A percentile compares a stretch with the other conserved stretches of the same genome.
phyloP scores from a whole-genome alignment of 192 early-diverging fungal genomes.

The Coemansia sp. region DNA sequence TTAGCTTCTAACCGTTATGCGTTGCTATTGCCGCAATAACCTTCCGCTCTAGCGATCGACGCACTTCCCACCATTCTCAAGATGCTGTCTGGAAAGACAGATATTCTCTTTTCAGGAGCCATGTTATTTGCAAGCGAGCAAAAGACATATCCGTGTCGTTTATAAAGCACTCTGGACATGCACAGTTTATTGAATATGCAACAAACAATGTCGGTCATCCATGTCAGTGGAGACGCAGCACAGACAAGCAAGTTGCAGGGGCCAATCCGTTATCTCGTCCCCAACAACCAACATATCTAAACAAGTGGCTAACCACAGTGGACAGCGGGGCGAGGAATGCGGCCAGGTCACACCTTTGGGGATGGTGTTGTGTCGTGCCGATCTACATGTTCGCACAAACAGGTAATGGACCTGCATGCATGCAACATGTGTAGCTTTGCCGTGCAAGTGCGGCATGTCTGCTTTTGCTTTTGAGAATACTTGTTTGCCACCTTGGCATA shows the following conservation, averaged over 20 bases:
- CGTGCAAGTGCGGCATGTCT: not conserved
- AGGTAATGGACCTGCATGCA: not conserved
- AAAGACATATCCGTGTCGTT: slow-evolving; percentile 1
- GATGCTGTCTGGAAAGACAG: not conserved
- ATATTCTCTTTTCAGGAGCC: not conserved
- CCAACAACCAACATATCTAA: not conserved
- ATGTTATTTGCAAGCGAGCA: not conserved
- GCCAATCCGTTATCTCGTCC: not conserved
- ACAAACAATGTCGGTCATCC: slow-evolving; percentile 1
- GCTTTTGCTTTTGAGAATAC: not conserved
- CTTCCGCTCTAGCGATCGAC: not conserved
- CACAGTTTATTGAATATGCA: not conserved
- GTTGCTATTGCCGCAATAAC: not conserved
- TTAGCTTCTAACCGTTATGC: not conserved
- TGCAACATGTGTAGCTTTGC: slow-evolving; percentile 8
- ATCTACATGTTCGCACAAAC: slow-evolving; percentile 5
- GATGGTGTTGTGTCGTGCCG: not conserved
- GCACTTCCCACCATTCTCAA: not conserved
- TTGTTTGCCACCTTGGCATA: not conserved
- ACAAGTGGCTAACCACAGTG: not conserved
- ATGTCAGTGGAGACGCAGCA: not conserved
- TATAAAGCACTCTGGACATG: not conserved
- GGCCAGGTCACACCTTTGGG: not conserved
- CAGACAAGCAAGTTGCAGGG: not conserved
- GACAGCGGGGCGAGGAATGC: not conserved